These are phyloP conservation scores for Candida jianshihensis DNA, from an alignment of 805 yeast genomes.

Conservation along the genomic window DNA sequence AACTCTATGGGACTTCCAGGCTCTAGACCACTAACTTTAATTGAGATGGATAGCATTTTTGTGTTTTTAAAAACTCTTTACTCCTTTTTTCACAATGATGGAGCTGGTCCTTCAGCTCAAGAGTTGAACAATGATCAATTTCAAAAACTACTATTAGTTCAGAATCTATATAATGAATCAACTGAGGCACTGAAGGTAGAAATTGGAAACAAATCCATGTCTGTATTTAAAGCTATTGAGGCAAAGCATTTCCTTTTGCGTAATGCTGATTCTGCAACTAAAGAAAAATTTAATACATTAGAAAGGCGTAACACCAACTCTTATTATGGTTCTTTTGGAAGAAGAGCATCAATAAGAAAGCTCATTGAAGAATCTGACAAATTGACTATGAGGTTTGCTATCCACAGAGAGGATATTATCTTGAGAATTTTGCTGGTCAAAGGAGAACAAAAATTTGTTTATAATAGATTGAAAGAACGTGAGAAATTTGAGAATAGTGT, in stretches of 20 bases:
- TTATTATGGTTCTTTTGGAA: constrained; percentile 62
- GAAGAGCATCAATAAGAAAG: constrained; percentile 40
- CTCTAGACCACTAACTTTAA: constrained; percentile 46
- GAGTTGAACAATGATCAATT: constrained; percentile 56
- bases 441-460: constrained; percentile 54
- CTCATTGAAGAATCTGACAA: constrained; percentile 33
- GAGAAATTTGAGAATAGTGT: constrained; percentile 34
- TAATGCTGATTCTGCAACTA: constrained; percentile 19
- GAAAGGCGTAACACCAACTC: constrained; percentile 60
- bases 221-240: constrained; percentile 41
- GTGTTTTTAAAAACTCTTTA: constrained; percentile 65
- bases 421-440: constrained; percentile 64
- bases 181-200: constrained; percentile 43
- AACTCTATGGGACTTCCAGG: too few species aligned
- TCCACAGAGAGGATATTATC: constrained; percentile 57
- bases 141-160: constrained; percentile 56
- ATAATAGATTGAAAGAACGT: constrained; percentile 52
- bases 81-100: constrained; percentile 74
- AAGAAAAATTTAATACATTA: constrained; percentile 35
- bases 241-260: constrained; percentile 37
- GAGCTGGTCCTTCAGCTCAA: constrained; percentile 71
- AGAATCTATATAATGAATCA: constrained; percentile 55
- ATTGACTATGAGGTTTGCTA: constrained; percentile 32
- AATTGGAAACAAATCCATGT: constrained; percentile 51
- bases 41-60: constrained; percentile 62